Base-by-base conservation (phyloP, 306 rosid species). In the Vigna hirtella region DNA sequence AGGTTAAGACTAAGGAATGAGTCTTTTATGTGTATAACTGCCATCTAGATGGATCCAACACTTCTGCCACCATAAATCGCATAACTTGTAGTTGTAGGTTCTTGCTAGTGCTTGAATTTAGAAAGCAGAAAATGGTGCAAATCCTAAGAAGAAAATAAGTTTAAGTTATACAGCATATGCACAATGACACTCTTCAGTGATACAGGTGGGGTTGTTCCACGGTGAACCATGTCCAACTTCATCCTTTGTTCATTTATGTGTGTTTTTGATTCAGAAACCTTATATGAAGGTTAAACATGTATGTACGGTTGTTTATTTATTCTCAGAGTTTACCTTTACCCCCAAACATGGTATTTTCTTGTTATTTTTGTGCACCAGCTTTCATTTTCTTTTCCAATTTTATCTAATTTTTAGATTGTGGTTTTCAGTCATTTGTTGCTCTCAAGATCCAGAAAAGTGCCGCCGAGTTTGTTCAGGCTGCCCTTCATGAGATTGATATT, bases 381-480 rank as follows among this genome's bases (percentile, higher is more conserved):
- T 62, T 45, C 64, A 12, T 22, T 68, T 62, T 22, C 64, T 48
- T 62, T 72, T 48, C 9, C 13, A 11, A 9, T 50, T 68, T 51
- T 65, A 53, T 73, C 70, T 77, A 42, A 79, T 65, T 75, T 17
- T 42, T 20, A 22, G 64, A 17, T 75, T 79, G 48, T 71, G 58
- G 50, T 63, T 81, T 45, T 77, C 84, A 94, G 98, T 85, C 80
- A 49, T 94, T 87, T 61, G 97, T 94, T 84, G 97, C 98, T 79
- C 97, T 94, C 79, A 94, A 94, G 89, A 94, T 94, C 85, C 98
- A 94, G 89, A 94, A 94, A 88, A 94, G 98, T 73, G 97, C 97
- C 1, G 88, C 98, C 4, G 93, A 90, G 40, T 94, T 94, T 90
- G 89, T 88, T 87, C 87, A 92, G 85, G 94, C 98, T 52, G 98